A percentile compares a stretch with the other conserved stretches of the same genome.
Evolutionary conservation across 805 yeast species (phyloP).

Genomic region (Pachysolen tannophilus): DNA sequence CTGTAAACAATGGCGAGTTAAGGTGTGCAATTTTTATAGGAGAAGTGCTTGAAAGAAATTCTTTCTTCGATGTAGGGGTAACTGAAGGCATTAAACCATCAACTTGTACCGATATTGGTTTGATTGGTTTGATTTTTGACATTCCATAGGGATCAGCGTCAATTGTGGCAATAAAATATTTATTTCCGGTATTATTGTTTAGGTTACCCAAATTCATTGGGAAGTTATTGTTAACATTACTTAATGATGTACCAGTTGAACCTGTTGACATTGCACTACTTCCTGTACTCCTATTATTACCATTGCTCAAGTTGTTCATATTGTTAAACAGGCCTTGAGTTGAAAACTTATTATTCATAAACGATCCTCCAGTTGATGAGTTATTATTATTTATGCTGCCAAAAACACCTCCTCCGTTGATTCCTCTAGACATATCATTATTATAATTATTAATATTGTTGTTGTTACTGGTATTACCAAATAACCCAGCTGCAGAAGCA

Average conservation of each 20-base stretch:
- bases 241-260: too few relatives aligned
- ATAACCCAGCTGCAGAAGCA: constrained; percentile 15
- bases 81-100: constrained; percentile 13
- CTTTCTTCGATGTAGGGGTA: constrained; percentile 23
- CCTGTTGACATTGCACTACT: too few relatives aligned
- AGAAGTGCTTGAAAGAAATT: too few relatives aligned
- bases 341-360: constrained; percentile 10
- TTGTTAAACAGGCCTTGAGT: constrained; percentile 18
- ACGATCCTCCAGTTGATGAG: constrained; percentile 13
- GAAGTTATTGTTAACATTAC: neutral
- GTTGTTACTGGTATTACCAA: constrained; percentile 16
- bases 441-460: constrained; percentile 6
- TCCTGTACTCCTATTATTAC: too few relatives aligned
- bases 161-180: constrained; percentile 3
- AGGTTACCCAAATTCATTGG: constrained; percentile 1
- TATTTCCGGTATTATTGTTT: constrained; percentile 1
- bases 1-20: too few relatives aligned
- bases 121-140: constrained; percentile 20
- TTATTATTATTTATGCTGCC: constrained; percentile 10
- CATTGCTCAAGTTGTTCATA: constrained; percentile 11
- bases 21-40: too few relatives aligned
- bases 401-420: constrained; percentile 2
- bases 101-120: constrained; percentile 7
- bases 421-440: constrained; percentile 15
- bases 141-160: constrained; percentile 23